phyloP scores from a whole-genome alignment of 768 basidiomycete genomes.

The Favolaschia claudopus region DNA sequence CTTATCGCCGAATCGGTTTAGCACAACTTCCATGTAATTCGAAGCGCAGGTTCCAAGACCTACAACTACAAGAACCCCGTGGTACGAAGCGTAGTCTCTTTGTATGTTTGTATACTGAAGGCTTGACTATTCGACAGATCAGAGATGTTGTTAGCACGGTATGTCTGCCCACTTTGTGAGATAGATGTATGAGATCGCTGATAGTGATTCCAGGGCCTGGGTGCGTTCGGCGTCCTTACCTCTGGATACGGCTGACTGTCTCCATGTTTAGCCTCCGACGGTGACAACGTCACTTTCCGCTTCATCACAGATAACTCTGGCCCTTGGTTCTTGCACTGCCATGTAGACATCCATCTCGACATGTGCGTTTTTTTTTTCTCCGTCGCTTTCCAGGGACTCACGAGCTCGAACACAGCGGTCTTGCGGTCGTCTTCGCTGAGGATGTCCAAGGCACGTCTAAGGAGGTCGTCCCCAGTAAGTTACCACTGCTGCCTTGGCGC shows the following conservation, averaged over 20 bases:
- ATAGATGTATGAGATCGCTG: too few species aligned
- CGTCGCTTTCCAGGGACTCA: neutral
- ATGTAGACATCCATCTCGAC: slow-evolving; percentile 18
- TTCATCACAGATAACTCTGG: slow-evolving; percentile 24
- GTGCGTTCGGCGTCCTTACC: neutral
- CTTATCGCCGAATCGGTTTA: slow-evolving; percentile 2
- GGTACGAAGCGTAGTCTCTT: slow-evolving; percentile 19
- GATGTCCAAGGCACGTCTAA: neutral
- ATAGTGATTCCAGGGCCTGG: too few species aligned
- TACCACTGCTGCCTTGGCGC: neutral
- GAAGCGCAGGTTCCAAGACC: slow-evolving; percentile 32
- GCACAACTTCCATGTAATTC: slow-evolving; percentile 41
- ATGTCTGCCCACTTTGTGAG: neutral
- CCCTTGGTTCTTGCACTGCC: slow-evolving; percentile 25
- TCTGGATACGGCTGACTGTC: neutral
- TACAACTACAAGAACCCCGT: slow-evolving; percentile 53
- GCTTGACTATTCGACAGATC: neutral
- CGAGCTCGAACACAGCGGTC: neutral
- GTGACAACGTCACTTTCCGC: slow-evolving; percentile 22
- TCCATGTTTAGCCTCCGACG: neutral
- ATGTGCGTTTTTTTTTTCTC: neutral
- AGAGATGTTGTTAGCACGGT: slow-evolving; percentile 25
- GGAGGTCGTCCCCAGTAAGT: slow-evolving; percentile 10
- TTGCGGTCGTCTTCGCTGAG: slow-evolving; percentile 13
- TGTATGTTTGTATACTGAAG: neutral